Percentiles rank a stretch among this genome's conserved stretches.
Conservation (phyloP, 306 rosid genomes). For the Cotoneaster glaucophyllus region DNA sequence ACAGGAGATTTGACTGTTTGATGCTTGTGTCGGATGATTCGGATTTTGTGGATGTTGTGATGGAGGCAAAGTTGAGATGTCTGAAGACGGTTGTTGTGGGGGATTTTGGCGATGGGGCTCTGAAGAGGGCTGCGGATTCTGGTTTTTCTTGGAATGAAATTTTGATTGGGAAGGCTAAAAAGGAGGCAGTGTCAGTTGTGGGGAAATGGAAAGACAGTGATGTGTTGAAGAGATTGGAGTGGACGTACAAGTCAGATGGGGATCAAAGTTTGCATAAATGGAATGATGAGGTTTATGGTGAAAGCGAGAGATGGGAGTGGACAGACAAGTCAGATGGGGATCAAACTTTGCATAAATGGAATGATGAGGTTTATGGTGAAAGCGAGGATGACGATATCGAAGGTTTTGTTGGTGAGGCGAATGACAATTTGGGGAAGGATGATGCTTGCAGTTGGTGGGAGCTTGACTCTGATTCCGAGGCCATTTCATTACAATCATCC, state of each 20-base stretch:
- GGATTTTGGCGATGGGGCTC: slow-evolving; percentile 49
- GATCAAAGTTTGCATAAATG: slow-evolving; percentile 15
- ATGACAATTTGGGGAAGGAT: slow-evolving; percentile 22
- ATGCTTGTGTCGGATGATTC: slow-evolving; percentile 80
- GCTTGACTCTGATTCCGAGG: no score
- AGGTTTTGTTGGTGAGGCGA: slow-evolving; percentile 25
- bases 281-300: slow-evolving; percentile 17
- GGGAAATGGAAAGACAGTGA: slow-evolving; percentile 83
- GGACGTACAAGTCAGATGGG: slow-evolving; percentile 64
- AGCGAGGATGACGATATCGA: slow-evolving; percentile 32
- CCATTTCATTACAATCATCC: no score
- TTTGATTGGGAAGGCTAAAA: slow-evolving; percentile 70
- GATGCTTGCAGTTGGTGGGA: background rate
- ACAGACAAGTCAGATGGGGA: slow-evolving; percentile 51
- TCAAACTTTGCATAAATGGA: slow-evolving; percentile 13
- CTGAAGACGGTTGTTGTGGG: slow-evolving; percentile 72
- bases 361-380: slow-evolving; percentile 17
- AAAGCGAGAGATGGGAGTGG: slow-evolving; percentile 65
- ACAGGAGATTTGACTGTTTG: slow-evolving; percentile 53
- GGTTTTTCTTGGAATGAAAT: slow-evolving; percentile 80
- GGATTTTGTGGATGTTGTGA: slow-evolving; percentile 51
- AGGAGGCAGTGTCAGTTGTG: slow-evolving; percentile 52
- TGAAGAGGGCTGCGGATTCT: slow-evolving; percentile 70
- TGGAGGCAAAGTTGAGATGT: slow-evolving; percentile 69
- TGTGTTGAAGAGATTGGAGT: slow-evolving; percentile 62